A percentile compares a stretch with the other conserved stretches of the same genome.
Evolutionary conservation across 1,284 basidiomycete species (phyloP).

Genomic region (Wallemia ichthyophaga): DNA sequence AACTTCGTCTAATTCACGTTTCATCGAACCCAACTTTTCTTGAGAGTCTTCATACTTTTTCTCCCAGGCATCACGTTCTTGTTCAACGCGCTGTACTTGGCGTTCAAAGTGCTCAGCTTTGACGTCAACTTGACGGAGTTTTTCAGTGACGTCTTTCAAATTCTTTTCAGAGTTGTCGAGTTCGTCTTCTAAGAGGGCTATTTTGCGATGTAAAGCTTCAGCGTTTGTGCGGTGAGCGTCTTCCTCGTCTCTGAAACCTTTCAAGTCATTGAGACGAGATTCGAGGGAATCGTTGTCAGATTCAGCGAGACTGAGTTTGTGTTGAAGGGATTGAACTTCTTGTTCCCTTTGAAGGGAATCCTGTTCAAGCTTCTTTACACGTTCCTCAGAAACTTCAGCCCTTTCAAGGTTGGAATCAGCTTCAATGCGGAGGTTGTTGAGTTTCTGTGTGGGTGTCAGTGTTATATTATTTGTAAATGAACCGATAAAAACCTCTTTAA

Average conservation of each 20-base stretch:
- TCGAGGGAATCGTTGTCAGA: slow-evolving; percentile 47
- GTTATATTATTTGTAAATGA: not conserved
- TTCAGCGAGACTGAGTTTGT: slow-evolving; percentile 42
- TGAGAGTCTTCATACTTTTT: slow-evolving; percentile 65
- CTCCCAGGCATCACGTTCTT: slow-evolving; percentile 82
- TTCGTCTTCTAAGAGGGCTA: slow-evolving; percentile 78
- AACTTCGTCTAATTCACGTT: slow-evolving; percentile 67
- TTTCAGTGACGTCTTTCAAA: slow-evolving; percentile 83
- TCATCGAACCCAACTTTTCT: slow-evolving; percentile 40
- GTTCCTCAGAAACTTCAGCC: slow-evolving; percentile 54
- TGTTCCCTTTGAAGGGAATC: slow-evolving; percentile 57
- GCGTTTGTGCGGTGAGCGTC: slow-evolving; percentile 42
- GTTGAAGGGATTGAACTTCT: slow-evolving; percentile 51
- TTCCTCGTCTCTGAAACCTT: slow-evolving; percentile 36
- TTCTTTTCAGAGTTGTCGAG: slow-evolving; percentile 89
- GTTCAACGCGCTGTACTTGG: slow-evolving; percentile 55
- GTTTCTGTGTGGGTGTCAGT: slow-evolving; percentile 16
- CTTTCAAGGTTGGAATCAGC: slow-evolving; percentile 49
- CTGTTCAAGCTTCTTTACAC: slow-evolving; percentile 60
- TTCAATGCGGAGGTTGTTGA: slow-evolving; percentile 42
- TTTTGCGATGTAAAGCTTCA: slow-evolving; percentile 54
- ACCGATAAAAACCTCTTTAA: slow-evolving; percentile 26
- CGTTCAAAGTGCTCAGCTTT: slow-evolving; percentile 98
- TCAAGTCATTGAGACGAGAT: slow-evolving; percentile 35
- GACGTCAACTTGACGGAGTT: slow-evolving; percentile 86